A percentile compares a stretch with the other conserved stretches of the same genome.
Evolutionary conservation across 2,329 filamentous ascomycete species (phyloP).

Genomic region (Neoarthrinium moseri): DNA sequence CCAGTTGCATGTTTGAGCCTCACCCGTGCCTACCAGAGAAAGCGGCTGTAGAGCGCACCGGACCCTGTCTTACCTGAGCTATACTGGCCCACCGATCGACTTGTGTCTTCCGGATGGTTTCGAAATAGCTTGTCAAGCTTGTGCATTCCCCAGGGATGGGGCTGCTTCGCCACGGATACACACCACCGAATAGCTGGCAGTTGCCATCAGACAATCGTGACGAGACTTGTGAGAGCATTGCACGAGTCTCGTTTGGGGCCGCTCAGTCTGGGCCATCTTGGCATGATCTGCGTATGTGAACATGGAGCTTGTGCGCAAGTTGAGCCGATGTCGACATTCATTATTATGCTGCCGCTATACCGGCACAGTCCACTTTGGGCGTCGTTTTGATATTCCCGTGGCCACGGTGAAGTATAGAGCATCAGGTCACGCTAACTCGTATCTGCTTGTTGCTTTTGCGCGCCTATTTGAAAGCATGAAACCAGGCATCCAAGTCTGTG

Average conservation of each 20-base stretch:
- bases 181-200: no score
- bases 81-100: background rate
- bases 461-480: constrained; percentile 7
- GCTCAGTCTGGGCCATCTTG: constrained; percentile 1
- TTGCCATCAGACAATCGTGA: background rate
- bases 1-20: background rate
- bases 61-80: background rate
- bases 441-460: no score
- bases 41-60: background rate
- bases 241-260: constrained; percentile 1
- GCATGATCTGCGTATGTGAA: background rate
- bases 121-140: no score
- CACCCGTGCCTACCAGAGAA: background rate
- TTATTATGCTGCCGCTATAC: background rate
- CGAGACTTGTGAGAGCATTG: background rate
- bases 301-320: background rate
- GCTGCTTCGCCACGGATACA: no score
- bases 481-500: background rate
- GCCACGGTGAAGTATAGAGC: no score
- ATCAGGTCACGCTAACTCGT: no score
- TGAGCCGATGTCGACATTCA: background rate
- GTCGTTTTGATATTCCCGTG: no score
- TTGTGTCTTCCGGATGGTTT: background rate
- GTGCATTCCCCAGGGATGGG: no score
- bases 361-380: background rate